Evolutionary conservation across 148 eudicot genomes (phyloP), one percentile per base, ranked within the genome.

Genomic region (Polygonum aviculare): DNA sequence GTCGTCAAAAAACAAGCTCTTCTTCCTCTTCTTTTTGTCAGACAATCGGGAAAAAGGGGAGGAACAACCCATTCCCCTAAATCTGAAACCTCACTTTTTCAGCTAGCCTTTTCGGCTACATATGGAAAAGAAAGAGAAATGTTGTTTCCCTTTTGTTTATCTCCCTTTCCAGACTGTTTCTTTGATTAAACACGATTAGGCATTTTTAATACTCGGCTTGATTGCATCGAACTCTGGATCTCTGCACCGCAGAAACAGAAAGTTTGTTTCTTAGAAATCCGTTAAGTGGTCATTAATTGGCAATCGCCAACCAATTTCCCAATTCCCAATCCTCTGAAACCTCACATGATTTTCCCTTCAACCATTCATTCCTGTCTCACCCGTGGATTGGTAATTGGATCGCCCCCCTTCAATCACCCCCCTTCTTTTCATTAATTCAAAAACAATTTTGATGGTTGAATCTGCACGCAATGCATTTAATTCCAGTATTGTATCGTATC

Each of bases 391-490:
- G 18, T 31, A 33, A 31, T 38, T 67, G 44, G 21, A 36, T 44
- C 47, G 47, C 47, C 47, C 47, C 31, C 31, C 31, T 26, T 26
- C 31, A 26, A 26, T 26, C 31, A 26, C 31, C 31, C 31, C 31
- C 31, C 31, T 0, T 26, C 31, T 44, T 10, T 6, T 44, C 47
- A 7, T 35, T 31, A 16, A 22, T 60, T 59, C 26, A 22, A 21
- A 59, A 54, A 54, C 1, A 16, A 60, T 60, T 26, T 22, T 60
- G 67, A 67, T 67, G 70, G 70, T 63, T 63, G 72, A 67, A 67
- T 67, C 72, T 67, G 72, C 72, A 67, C 72, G 72, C 72, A 67
- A 67, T 14, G 72, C 72, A 67, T 67, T 67, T 35, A 67, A 67
- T 67, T 67, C 38, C 7, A 67, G 9, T 16, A 26, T 15, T 38